phyloP scores from a whole-genome alignment of 2,329 filamentous ascomycete genomes.

The Neofusicoccum cordaticola region DNA sequence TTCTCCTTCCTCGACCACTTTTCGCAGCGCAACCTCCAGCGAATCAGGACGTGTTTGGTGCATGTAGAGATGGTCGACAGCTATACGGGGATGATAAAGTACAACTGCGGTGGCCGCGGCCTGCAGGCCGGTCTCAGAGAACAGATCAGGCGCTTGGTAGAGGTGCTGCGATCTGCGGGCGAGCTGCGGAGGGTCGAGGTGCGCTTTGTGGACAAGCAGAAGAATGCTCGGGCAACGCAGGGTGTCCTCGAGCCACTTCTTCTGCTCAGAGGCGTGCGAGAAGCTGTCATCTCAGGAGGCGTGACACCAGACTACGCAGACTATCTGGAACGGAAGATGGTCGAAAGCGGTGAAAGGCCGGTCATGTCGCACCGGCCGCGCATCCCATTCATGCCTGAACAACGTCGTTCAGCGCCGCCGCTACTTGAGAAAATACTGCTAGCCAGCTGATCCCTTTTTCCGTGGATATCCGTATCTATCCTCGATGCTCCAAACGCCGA shows the following conservation, averaged over 20 bases:
- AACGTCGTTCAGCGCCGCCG: constrained; percentile 12
- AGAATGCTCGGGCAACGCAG: constrained; percentile 37
- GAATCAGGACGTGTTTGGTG: constrained; percentile 43
- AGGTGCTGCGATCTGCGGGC: constrained; percentile 30
- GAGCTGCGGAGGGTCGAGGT: constrained; percentile 28
- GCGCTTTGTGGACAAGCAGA: constrained; percentile 34
- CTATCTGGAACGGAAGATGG: constrained; percentile 34
- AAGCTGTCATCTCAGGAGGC: constrained; percentile 36
- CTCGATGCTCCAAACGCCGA: constrained; percentile 16
- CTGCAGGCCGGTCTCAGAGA: constrained; percentile 41
- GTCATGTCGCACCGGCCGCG: constrained; percentile 3
- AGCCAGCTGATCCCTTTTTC: constrained; percentile 15
- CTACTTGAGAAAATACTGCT: constrained; percentile 17
- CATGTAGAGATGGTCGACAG: constrained; percentile 48
- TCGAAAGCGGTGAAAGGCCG: constrained; percentile 17
- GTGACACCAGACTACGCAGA: constrained; percentile 37
- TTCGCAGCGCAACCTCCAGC: constrained; percentile 38
- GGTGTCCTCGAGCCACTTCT: constrained; percentile 44
- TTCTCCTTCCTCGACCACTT: constrained; percentile 44
- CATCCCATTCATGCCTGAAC: constrained; percentile 12
- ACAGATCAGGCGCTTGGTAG: constrained; percentile 42
- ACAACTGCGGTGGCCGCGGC: constrained; percentile 47
- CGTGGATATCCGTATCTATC: constrained; percentile 16
- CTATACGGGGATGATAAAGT: constrained; percentile 53
- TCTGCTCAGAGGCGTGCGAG: constrained; percentile 34